These are phyloP conservation scores for Trichoderma harzianum DNA, from an alignment of 2,329 filamentous ascomycete genomes.

Conservation along the genomic window DNA sequence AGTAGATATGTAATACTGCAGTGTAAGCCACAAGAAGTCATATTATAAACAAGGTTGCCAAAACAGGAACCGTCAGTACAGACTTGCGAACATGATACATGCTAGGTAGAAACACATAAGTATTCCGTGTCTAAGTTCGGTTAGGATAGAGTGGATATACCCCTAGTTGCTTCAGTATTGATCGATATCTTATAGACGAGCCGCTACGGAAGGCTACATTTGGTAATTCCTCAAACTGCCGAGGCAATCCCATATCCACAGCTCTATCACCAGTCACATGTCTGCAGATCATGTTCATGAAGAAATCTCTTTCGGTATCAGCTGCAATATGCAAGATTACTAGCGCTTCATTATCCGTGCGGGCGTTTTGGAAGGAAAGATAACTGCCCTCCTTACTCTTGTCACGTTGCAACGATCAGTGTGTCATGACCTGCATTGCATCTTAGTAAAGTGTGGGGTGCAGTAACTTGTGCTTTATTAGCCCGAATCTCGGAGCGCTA, in stretches of 20 bases:
- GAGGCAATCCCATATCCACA: not conserved
- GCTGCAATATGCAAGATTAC: not conserved
- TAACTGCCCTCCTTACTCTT: not conserved
- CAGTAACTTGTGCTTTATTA: not conserved
- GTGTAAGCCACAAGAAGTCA: not conserved
- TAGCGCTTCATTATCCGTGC: not conserved
- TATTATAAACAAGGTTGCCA: not conserved
- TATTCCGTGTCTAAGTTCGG: not conserved
- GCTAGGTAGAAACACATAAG: not conserved
- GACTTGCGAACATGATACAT: not conserved
- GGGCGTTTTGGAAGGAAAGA: not conserved
- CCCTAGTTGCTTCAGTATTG: not conserved
- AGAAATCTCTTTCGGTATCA: not conserved
- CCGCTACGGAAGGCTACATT: not conserved
- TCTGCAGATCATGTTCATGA: not conserved
- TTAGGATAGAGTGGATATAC: not conserved
- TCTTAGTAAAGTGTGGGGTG: conserved; percentile 10
- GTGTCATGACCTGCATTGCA: conserved; percentile 2
- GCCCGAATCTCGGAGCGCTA: conserved; percentile 1
- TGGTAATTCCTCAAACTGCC: not conserved
- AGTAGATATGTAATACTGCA: not conserved
- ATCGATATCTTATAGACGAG: not conserved
- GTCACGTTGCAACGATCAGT: conserved; percentile 6
- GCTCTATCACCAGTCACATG: not conserved
- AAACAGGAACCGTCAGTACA: not conserved